Conservation (phyloP, 78 protist genomes). For the Dictyostelium capitatum region DNA sequence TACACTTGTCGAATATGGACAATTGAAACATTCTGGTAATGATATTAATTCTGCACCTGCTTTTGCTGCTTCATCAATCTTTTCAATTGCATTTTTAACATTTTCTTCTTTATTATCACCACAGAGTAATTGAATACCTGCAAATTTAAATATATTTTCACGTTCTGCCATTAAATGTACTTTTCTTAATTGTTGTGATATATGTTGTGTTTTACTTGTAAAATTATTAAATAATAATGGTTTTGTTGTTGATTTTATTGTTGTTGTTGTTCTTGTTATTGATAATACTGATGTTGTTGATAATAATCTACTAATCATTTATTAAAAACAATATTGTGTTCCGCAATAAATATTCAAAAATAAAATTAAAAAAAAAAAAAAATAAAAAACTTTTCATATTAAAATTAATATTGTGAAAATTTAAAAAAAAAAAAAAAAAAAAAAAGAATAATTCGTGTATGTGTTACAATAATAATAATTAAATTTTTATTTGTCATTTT, state of each 20-base stretch:
- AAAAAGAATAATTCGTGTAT: too few relatives aligned
- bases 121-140: conserved; percentile 89
- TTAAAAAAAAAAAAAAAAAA: too few relatives aligned
- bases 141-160: conserved; percentile 77
- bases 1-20: conserved; percentile 91
- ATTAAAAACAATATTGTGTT: too few relatives aligned
- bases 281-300: too few relatives aligned
- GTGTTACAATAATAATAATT: too few relatives aligned
- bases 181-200: conserved; percentile 22
- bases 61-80: conserved; percentile 87
- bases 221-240: background rate
- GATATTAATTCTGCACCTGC: conserved; percentile 93
- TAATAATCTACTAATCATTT: too few relatives aligned
- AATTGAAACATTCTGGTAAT: conserved; percentile 95
- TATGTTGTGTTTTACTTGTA: background rate
- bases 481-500: too few relatives aligned
- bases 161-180: conserved; percentile 5
- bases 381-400: too few relatives aligned
- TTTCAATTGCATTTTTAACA: conserved; percentile 83
- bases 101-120: conserved; percentile 86
- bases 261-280: too few relatives aligned
- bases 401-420: too few relatives aligned
- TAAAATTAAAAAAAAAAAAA: too few relatives aligned
- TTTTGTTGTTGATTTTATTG: background rate
- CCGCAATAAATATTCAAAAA: too few relatives aligned